phyloP scores from a whole-genome alignment of 306 rosid genomes.

The Trifolium fragiferum region DNA sequence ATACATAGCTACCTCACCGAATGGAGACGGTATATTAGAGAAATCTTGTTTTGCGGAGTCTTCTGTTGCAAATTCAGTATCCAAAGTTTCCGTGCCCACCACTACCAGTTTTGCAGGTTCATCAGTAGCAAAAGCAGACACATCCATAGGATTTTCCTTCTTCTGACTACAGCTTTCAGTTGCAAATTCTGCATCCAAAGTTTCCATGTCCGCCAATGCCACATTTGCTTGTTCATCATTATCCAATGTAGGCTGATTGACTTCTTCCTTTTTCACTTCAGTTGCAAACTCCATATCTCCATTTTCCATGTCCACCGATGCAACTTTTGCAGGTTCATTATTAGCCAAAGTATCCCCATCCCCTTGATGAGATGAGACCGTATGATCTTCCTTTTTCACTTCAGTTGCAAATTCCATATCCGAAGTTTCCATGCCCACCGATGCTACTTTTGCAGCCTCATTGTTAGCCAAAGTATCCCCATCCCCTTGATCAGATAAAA shows the following conservation, averaged over 20 bases:
- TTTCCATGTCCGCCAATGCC: not conserved
- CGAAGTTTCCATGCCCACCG: constrained; percentile 12
- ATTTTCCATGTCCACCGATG: constrained; percentile 20
- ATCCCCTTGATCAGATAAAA: not conserved
- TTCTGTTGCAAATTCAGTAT: constrained; percentile 2
- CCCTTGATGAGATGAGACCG: not conserved
- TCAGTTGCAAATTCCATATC: not conserved
- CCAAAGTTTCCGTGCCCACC: constrained; percentile 33
- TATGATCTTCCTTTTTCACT: not conserved
- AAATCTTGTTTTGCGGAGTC: constrained; percentile 40
- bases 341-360: not conserved
- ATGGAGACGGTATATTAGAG: constrained; percentile 36
- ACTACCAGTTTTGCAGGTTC: constrained; percentile 27
- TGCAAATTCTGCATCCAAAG: not conserved
- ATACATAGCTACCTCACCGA: constrained; percentile 40
- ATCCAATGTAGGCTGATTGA: not conserved
- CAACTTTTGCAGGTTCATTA: not conserved
- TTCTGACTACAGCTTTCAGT: not conserved
- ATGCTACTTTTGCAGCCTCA: not conserved
- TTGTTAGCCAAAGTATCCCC: not conserved
- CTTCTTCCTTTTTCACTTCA: not conserved
- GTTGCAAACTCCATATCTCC: not conserved
- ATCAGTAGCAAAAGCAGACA: constrained; percentile 30
- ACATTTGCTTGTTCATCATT: not conserved
- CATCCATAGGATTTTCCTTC: constrained; percentile 33